Percentiles rank a stretch among this genome's conserved stretches.
Evolutionary conservation across 1,139 yeast species (phyloP).

Genomic region (Arxiozyma telluris): DNA sequence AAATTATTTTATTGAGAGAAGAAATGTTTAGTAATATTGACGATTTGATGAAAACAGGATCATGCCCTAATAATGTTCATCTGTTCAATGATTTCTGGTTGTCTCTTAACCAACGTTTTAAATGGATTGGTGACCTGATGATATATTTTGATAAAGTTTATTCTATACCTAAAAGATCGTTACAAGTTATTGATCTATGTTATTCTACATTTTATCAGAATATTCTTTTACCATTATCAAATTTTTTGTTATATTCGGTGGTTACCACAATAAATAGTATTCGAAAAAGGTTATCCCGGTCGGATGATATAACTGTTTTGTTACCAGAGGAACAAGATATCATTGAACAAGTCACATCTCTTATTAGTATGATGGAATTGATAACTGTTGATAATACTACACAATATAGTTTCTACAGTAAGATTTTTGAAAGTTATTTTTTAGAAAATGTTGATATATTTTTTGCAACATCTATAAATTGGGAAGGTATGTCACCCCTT

Average conservation of each 20-base stretch:
- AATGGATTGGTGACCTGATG: constrained; percentile 74
- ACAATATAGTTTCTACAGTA: constrained; percentile 44
- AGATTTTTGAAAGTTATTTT: constrained; percentile 59
- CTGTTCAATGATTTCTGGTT: constrained; percentile 54
- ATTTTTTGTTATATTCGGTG: constrained; percentile 11
- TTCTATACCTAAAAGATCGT: constrained; percentile 60
- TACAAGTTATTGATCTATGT: constrained; percentile 70
- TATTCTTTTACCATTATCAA: constrained; percentile 30
- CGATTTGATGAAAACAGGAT: constrained; percentile 10
- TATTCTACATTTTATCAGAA: constrained; percentile 46
- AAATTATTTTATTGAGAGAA: constrained; percentile 36
- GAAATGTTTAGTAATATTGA: constrained; percentile 5
- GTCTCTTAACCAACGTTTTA: constrained; percentile 65
- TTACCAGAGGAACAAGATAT: constrained; percentile 22
- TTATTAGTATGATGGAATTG: constrained; percentile 61
- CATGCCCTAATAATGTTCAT: background rate
- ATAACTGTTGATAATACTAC: constrained; percentile 34
- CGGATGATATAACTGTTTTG: background rate
- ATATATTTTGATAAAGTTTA: constrained; percentile 83
- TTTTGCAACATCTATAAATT: constrained; percentile 39
- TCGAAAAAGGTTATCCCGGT: constrained; percentile 22
- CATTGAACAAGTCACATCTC: constrained; percentile 11
- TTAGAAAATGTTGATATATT: constrained; percentile 47
- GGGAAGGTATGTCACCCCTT: constrained; percentile 39
- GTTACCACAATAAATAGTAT: constrained; percentile 14